Percentiles rank a stretch among this genome's conserved stretches.
Conservation (phyloP, 257 asterid species). For the Solanum clarkiae region DNA sequence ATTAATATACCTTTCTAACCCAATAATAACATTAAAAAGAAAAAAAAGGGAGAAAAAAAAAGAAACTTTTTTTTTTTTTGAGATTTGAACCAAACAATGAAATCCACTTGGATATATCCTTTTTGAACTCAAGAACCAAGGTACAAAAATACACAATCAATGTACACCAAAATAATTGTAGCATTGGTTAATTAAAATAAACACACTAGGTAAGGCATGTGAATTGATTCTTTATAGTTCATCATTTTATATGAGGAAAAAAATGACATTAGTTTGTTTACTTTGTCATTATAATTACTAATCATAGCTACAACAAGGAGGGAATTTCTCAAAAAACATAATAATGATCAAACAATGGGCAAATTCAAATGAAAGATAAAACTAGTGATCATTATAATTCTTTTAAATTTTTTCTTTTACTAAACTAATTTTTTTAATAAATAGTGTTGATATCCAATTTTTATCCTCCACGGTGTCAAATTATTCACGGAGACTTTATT, state of each 20-base stretch:
- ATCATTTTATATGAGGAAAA: neutral
- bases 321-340: constrained; percentile 4
- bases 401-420: neutral
- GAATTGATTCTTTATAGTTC: neutral
- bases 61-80: neutral
- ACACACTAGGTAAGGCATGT: neutral
- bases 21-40: neutral
- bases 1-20: neutral
- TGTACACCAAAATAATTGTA: neutral
- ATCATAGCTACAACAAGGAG: constrained; percentile 3
- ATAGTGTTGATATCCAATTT: no score
- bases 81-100: neutral
- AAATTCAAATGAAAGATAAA: constrained; percentile 29
- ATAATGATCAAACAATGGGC: constrained; percentile 10
- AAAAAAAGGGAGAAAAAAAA: neutral
- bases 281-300: neutral
- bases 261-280: neutral
- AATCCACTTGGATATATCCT: neutral
- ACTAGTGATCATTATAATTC: neutral
- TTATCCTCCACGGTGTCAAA: no score
- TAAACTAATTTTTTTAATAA: no score
- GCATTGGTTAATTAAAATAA: neutral
- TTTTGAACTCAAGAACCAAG: neutral
- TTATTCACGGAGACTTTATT: no score
- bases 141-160: neutral